Evolutionary conservation across 495 filamentous ascomycete genomes (phyloP), one percentile per base, ranked within the genome.

Genomic region (Letharia columbiana): DNA sequence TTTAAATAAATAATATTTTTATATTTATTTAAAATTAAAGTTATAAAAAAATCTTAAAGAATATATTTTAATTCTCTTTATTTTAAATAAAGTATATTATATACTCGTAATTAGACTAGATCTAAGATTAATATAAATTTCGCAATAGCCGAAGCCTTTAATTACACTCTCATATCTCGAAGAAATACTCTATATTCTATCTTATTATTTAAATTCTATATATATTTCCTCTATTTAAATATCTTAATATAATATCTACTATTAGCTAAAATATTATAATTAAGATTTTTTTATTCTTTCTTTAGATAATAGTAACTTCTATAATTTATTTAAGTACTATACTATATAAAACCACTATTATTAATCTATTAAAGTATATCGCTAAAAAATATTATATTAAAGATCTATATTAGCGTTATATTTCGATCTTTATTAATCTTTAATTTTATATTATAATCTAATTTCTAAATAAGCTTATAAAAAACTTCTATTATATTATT

Each of bases 401-500:
- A 60, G 18, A 28, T 35, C 17, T 37, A 65, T 65, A 65, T 37
- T 58, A 35, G 1, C 1, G 1, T 60, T 37, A 60, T n/a, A 37
- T 33, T 41, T 18, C 39, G n/a, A 40, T 44, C 59, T 40, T 3
- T 40, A 65, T 65, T 60, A 42, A 65, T 65, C 37, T 58, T 44
- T 15, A 65, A n/a, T 35, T 60, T 31, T n/a, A 59, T 4, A 59
- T 7, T 41, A 58, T 18, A 23, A 58, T 65, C 15, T 23, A 65
- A 59, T 5, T 65, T 35, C 23, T 65, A 45, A 39, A 65, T 65
- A 58, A 59, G 3, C 60, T 59, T 65, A 65, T 35, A 40, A 44
- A 65, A 45, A 7, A 20, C 2, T 60, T 59, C 42, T 65, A 65
- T 23, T 57, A 65, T 58, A 58, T 65, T 65, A 65, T 57, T 58